A percentile compares a stretch with the other conserved stretches of the same genome.
Conservation (phyloP, 83 land plant genomes). For the Picea engelmannii region DNA sequence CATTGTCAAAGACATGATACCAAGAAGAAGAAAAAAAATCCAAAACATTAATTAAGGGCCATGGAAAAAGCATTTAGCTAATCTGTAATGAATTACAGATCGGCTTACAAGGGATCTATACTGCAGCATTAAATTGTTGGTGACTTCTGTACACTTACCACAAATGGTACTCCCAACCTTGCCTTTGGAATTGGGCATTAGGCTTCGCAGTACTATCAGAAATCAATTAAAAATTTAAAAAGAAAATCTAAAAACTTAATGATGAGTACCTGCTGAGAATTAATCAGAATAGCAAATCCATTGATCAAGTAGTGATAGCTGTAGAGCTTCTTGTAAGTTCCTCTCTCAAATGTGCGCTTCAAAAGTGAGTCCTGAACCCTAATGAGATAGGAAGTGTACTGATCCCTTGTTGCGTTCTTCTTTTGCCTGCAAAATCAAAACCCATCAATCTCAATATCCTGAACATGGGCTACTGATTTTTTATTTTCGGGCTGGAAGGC, state of each 20-base stretch:
- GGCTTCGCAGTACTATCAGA: too few species aligned
- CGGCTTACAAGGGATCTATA: too few species aligned
- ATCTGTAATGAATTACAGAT: neutral
- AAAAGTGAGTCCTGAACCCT: slow-evolving; percentile 69
- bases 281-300: slow-evolving; percentile 85
- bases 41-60: neutral
- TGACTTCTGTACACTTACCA: neutral
- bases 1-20: neutral
- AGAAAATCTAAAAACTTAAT: neutral
- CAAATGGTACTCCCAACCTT: neutral
- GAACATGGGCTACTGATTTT: neutral
- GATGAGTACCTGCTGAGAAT: slow-evolving; percentile 73
- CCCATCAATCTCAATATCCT: neutral
- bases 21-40: neutral
- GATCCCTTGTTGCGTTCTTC: neutral
- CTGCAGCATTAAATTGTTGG: neutral
- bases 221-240: neutral
- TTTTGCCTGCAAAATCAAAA: slow-evolving; percentile 7
- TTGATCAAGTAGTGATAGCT: slow-evolving; percentile 89
- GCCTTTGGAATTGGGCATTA: neutral
- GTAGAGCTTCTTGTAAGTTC: slow-evolving; percentile 79
- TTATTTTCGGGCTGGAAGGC: neutral
- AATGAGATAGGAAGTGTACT: slow-evolving; percentile 43
- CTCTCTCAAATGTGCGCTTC: slow-evolving; percentile 49
- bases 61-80: neutral